Evolutionary conservation across 768 basidiomycete genomes (phyloP).

Genomic region (Termitomyces sp.): DNA sequence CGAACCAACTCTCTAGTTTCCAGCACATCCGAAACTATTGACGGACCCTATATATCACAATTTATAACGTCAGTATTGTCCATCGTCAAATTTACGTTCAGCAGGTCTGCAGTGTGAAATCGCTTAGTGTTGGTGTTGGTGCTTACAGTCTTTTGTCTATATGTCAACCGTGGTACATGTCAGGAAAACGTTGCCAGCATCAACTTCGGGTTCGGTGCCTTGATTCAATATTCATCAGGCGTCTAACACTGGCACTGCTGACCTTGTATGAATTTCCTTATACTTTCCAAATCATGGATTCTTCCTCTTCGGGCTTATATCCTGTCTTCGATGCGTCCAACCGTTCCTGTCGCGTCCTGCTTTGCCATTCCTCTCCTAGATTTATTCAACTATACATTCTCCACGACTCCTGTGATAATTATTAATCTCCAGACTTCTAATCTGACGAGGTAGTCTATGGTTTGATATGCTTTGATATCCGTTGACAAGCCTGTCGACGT

Average conservation of each 20-base stretch:
- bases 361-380: no score
- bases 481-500: background rate
- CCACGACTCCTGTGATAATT: slow-evolving; percentile 29
- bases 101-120: slow-evolving; percentile 20
- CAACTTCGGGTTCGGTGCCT: slow-evolving; percentile 22
- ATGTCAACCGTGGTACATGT: slow-evolving; percentile 33
- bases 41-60: slow-evolving; percentile 35
- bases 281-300: no score
- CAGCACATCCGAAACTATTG: slow-evolving; percentile 33
- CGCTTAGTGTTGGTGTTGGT: background rate
- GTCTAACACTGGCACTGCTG: no score
- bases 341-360: no score
- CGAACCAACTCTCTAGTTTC: slow-evolving; percentile 14
- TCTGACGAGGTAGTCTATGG: background rate
- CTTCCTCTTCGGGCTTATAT: no score
- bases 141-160: slow-evolving; percentile 12
- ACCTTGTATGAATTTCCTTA: no score
- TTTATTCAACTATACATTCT: no score
- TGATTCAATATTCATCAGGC: no score
- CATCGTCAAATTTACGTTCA: slow-evolving; percentile 33
- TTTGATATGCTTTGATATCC: no score
- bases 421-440: slow-evolving; percentile 13
- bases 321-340: no score
- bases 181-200: slow-evolving; percentile 23
- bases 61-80: slow-evolving; percentile 33